Percentiles rank a stretch among this genome's conserved stretches.
phyloP scores from a whole-genome alignment of 345 rosid genomes.

The Laguncularia racemosa region DNA sequence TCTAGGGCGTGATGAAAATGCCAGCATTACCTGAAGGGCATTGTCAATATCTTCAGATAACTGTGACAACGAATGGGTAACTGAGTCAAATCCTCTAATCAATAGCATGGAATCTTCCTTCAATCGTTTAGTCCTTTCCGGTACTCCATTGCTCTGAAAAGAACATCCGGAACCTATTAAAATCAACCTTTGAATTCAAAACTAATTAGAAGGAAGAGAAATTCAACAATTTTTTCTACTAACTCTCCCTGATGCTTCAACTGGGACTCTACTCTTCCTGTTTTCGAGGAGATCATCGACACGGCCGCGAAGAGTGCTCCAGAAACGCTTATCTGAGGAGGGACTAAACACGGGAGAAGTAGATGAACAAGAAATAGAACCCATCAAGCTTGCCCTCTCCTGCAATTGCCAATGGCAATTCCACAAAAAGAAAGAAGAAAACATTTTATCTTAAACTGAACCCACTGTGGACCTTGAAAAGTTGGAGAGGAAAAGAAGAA shows the following conservation, averaged over 20 bases:
- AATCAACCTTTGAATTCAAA: neutral
- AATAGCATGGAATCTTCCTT: slow-evolving; percentile 81
- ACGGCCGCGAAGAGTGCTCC: slow-evolving; percentile 42
- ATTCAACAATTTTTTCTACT: neutral
- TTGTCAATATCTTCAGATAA: slow-evolving; percentile 69
- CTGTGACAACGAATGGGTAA: slow-evolving; percentile 61
- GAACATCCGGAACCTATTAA: neutral
- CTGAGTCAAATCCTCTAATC: slow-evolving; percentile 83
- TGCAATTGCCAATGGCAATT: neutral
- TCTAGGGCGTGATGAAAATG: neutral
- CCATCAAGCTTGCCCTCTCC: slow-evolving; percentile 14
- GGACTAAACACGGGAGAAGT: slow-evolving; percentile 27
- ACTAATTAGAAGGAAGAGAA: neutral
- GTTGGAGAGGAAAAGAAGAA: no score
- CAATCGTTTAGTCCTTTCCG: slow-evolving; percentile 40
- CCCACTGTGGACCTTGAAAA: no score
- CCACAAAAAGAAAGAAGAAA: no score
- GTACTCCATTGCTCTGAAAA: slow-evolving; percentile 12
- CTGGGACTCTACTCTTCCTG: slow-evolving; percentile 6
- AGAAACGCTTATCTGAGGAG: slow-evolving; percentile 41
- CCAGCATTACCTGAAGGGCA: slow-evolving; percentile 65
- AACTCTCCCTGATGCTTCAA: slow-evolving; percentile 12
- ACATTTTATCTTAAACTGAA: no score
- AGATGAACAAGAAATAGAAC: slow-evolving; percentile 9
- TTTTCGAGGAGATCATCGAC: slow-evolving; percentile 33